Conservation (phyloP, 495 filamentous ascomycete genomes). For the Usnea hakonensis region DNA sequence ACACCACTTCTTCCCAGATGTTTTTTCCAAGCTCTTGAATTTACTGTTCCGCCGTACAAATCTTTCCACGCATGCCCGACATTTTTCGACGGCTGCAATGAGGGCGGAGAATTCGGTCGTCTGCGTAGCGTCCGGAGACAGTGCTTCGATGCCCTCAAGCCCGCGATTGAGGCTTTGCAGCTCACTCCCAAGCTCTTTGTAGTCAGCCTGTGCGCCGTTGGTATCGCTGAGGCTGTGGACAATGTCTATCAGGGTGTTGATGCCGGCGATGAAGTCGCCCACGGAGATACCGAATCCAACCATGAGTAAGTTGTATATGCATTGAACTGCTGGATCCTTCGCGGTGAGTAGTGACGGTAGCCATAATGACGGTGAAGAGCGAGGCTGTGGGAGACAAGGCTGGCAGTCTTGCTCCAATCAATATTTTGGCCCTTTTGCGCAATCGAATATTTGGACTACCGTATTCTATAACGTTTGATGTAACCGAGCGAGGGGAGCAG, state of each 20-base stretch:
- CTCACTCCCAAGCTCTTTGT: background rate
- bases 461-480: no score
- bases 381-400: no score
- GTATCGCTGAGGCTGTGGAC: background rate
- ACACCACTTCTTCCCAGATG: background rate
- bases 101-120: background rate
- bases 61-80: background rate
- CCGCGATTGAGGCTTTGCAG: background rate
- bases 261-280: background rate
- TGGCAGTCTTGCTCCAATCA: no score
- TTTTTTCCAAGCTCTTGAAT: background rate
- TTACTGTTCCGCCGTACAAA: background rate
- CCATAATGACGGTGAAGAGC: no score
- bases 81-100: background rate
- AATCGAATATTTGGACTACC: no score
- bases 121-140: background rate
- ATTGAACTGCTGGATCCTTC: no score
- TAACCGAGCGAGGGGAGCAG: no score
- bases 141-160: background rate
- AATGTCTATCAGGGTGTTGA: background rate
- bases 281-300: background rate
- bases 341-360: no score
- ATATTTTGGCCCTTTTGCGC: no score
- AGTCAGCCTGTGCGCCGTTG: background rate
- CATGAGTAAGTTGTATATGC: no score